Conservation (phyloP, 352 stramenopile genomes). For the Globisporangium cylindrosporum region DNA sequence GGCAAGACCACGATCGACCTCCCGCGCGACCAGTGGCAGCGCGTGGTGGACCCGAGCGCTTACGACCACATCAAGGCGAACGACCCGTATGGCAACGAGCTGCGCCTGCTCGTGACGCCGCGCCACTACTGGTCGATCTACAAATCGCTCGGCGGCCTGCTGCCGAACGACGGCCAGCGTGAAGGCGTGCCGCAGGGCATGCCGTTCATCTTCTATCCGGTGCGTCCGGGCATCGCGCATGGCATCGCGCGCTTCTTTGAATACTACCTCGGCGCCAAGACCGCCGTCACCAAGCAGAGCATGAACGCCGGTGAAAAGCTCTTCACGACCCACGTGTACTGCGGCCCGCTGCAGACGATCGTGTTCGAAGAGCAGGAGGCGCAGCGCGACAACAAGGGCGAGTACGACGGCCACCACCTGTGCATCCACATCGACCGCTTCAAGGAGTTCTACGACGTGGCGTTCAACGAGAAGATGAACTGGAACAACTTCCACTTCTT, state of each 20-base stretch:
- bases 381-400: conserved; percentile 48
- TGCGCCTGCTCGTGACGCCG: conserved; percentile 53
- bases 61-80: conserved; percentile 64
- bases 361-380: conserved; percentile 62
- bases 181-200: conserved; percentile 48
- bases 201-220: conserved; percentile 58
- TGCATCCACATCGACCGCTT: conserved; percentile 76
- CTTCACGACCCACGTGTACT: conserved; percentile 44
- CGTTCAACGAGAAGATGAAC: conserved; percentile 53
- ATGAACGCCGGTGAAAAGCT: conserved; percentile 17
- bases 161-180: conserved; percentile 35
- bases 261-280: conserved; percentile 60
- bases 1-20: conserved; percentile 45
- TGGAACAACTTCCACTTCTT: conserved; percentile 78
- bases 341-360: conserved; percentile 54
- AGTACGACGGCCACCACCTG: conserved; percentile 75
- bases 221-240: conserved; percentile 47
- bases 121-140: conserved; percentile 60
- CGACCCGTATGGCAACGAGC: conserved; percentile 61
- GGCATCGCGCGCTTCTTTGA: conserved; percentile 72
- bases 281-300: conserved; percentile 38
- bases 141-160: conserved; percentile 45
- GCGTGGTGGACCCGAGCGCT: conserved; percentile 37
- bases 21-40: conserved; percentile 54
- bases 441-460: conserved; percentile 59